Evolutionary conservation across 768 basidiomycete species (phyloP).

Genomic region (Leucocoprinus birnbaumii): DNA sequence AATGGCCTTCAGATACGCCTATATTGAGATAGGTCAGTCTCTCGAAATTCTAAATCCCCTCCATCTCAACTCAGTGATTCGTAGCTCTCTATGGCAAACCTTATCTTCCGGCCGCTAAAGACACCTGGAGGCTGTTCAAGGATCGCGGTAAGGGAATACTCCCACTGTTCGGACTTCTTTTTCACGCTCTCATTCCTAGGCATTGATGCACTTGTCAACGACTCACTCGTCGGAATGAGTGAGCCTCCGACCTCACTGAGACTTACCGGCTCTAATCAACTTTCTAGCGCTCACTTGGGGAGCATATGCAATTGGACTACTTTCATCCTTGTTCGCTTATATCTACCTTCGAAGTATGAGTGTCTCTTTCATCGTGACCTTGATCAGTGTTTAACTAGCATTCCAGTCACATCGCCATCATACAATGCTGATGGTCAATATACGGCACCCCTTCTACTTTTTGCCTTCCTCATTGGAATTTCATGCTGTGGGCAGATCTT

Average conservation of each 20-base stretch:
- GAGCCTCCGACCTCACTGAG: constrained; percentile 21
- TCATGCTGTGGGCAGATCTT: constrained; percentile 57
- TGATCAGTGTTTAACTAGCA: neutral
- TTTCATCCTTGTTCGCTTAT: constrained; percentile 74
- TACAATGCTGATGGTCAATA: constrained; percentile 77
- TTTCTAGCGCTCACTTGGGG: constrained; percentile 69
- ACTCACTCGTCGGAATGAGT: constrained; percentile 80
- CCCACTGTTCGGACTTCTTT: constrained; percentile 3
- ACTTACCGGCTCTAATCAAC: neutral
- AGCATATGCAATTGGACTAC: constrained; percentile 72
- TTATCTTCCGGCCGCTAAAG: constrained; percentile 77
- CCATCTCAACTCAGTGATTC: neutral
- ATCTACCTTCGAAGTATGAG: constrained; percentile 69
- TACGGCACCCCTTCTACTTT: constrained; percentile 73
- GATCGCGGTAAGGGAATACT: constrained; percentile 49
- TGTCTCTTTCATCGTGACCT: neutral
- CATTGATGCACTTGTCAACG: constrained; percentile 81
- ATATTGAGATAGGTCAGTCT: constrained; percentile 72
- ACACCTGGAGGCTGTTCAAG: constrained; percentile 76
- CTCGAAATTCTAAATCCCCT: neutral
- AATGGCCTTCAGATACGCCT: constrained; percentile 54
- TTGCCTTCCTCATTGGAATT: constrained; percentile 78
- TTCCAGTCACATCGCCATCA: constrained; percentile 63
- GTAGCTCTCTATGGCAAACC: constrained; percentile 82
- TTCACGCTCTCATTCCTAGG: constrained; percentile 24